phyloP scores from a whole-genome alignment of 495 filamentous ascomycete species.

The Evansstolkia leycettana region DNA sequence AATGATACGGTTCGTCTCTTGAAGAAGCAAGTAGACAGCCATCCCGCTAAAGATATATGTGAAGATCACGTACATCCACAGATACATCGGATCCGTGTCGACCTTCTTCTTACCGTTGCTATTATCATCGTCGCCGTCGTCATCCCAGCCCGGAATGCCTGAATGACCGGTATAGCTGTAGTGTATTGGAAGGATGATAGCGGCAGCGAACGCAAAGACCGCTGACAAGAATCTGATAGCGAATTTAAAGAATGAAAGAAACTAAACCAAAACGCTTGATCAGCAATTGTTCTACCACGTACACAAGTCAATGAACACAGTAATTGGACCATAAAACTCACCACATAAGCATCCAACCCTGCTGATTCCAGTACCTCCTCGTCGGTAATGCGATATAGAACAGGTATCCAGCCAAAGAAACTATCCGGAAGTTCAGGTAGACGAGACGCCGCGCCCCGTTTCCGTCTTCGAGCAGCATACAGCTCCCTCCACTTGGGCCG shows the following conservation, averaged over 20 bases:
- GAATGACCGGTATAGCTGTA: slow-evolving; percentile 46
- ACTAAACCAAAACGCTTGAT: slow-evolving; percentile 33
- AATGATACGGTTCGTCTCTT: slow-evolving; percentile 73
- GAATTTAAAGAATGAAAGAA: slow-evolving; percentile 90
- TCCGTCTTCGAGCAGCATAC: slow-evolving; percentile 78
- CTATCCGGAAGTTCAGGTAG: slow-evolving; percentile 76
- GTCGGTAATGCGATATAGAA: slow-evolving; percentile 78
- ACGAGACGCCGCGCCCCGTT: slow-evolving; percentile 50
- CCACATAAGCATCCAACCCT: slow-evolving; percentile 90
- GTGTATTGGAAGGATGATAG: slow-evolving; percentile 79
- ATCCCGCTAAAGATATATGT: slow-evolving; percentile 81
- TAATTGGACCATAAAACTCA: slow-evolving; percentile 29
- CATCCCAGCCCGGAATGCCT: slow-evolving; percentile 30
- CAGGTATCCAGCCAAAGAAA: slow-evolving; percentile 89
- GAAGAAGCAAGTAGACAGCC: slow-evolving; percentile 69
- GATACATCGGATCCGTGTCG: slow-evolving; percentile 37
- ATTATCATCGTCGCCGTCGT: slow-evolving; percentile 8
- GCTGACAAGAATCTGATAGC: slow-evolving; percentile 69
- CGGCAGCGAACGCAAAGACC: slow-evolving; percentile 66
- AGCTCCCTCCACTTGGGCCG: slow-evolving; percentile 86
- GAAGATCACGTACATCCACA: slow-evolving; percentile 92
- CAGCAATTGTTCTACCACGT: background rate
- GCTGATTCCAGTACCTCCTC: slow-evolving; percentile 82
- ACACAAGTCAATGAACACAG: background rate
- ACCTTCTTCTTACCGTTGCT: slow-evolving; percentile 19